A percentile compares a stretch with the other conserved stretches of the same genome.
Evolutionary conservation across 176 grass and related monocot genomes (phyloP).

Genomic region (Aegilops speltoides): DNA sequence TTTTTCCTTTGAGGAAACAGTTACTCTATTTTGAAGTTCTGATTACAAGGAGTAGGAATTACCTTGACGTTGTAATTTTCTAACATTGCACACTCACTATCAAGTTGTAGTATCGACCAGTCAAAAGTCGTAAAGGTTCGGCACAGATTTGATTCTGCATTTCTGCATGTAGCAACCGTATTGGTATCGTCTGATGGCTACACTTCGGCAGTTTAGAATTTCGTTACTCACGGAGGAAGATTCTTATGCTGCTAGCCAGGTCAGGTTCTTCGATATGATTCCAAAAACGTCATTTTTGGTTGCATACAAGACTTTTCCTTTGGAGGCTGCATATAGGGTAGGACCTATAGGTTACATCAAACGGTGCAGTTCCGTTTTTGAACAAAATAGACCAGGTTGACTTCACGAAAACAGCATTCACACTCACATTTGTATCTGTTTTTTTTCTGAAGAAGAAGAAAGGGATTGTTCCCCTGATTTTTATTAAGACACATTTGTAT

Average conservation of each 20-base stretch:
- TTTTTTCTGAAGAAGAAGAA: too few species aligned
- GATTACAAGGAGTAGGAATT: background rate
- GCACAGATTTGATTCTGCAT: background rate
- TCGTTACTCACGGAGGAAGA: background rate
- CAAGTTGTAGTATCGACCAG: background rate
- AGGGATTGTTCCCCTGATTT: too few species aligned
- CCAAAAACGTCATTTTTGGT: constrained; percentile 29
- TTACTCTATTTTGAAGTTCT: background rate
- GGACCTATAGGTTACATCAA: background rate
- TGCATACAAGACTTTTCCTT: background rate
- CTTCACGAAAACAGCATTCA: background rate
- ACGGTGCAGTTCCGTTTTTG: background rate
- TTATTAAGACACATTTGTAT: too few species aligned
- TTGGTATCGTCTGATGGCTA: background rate
- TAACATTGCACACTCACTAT: background rate
- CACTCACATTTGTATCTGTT: background rate
- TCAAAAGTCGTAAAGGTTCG: background rate
- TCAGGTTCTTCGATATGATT: background rate
- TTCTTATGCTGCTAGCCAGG: constrained; percentile 12
- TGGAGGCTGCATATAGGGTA: background rate
- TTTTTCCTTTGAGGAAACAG: too few species aligned
- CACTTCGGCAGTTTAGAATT: background rate
- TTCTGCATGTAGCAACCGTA: background rate
- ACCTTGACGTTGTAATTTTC: background rate
- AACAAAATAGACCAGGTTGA: background rate